These are phyloP conservation scores for Eragrostis nindensis DNA, from an alignment of 176 grass and related monocot genomes.

Conservation along the genomic window DNA sequence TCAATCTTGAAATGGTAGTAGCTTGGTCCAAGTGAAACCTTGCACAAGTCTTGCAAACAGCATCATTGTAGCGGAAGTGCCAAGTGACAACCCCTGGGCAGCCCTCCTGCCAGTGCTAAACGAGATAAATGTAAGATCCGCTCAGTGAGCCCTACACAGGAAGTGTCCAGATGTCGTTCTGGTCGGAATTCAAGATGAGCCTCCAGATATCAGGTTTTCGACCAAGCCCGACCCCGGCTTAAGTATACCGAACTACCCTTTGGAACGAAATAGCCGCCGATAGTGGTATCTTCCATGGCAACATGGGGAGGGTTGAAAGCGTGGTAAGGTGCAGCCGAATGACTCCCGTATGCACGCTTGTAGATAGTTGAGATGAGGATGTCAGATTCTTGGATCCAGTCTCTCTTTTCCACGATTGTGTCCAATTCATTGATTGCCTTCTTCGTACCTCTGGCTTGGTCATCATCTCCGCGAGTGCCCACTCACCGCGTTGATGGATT, in stretches of 20 bases:
- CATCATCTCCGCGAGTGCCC: no score
- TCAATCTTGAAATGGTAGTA: neutral
- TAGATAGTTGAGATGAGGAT: no score
- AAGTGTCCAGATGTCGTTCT: constrained; percentile 14
- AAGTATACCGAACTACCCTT: constrained; percentile 30
- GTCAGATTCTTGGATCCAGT: no score
- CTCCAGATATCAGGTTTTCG: constrained; percentile 28
- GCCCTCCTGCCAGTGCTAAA: constrained; percentile 38
- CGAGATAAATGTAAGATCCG: constrained; percentile 33
- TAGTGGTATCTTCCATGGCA: neutral
- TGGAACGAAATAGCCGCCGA: constrained; percentile 39
- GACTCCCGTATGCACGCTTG: no score
- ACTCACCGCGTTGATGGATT: no score
- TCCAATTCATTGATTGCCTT: no score
- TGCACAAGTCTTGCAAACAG: constrained; percentile 51
- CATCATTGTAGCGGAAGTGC: constrained; percentile 35
- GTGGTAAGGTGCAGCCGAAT: constrained; percentile 11
- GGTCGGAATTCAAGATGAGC: constrained; percentile 26
- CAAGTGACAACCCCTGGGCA: constrained; percentile 32
- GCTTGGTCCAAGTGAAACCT: constrained; percentile 40
- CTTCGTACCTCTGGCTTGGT: no score
- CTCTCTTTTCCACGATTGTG: no score
- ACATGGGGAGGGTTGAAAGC: constrained; percentile 48
- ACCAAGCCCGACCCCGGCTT: constrained; percentile 21
- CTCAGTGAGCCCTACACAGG: constrained; percentile 28